Evolutionary conservation across 805 yeast species (phyloP).

Genomic region (Metschnikowia koreensis): DNA sequence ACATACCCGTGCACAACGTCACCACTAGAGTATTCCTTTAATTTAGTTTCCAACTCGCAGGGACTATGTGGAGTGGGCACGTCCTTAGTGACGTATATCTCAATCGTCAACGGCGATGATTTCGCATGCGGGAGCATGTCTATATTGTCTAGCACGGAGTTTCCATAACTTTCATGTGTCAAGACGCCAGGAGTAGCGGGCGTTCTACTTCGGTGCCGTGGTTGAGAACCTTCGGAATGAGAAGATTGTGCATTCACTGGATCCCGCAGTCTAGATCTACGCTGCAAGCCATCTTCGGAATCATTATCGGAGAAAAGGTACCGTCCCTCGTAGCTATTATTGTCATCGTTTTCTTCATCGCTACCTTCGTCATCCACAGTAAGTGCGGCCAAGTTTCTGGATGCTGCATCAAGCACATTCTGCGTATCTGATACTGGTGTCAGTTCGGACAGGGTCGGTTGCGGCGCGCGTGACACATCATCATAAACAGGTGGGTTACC

Average conservation of each 20-base stretch:
- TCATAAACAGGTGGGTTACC: slow-evolving; percentile 39
- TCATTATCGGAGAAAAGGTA: slow-evolving; percentile 19
- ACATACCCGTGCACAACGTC: slow-evolving; percentile 47
- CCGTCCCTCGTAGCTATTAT: slow-evolving; percentile 17
- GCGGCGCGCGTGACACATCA: slow-evolving; percentile 23
- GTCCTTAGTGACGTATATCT: slow-evolving; percentile 52
- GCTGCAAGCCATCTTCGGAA: slow-evolving; percentile 18
- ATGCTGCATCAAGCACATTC: slow-evolving; percentile 10
- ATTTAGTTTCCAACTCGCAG: slow-evolving; percentile 45
- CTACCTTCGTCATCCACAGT: neutral
- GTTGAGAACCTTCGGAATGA: neutral
- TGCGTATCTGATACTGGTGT: slow-evolving; percentile 5
- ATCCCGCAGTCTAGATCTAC: slow-evolving; percentile 6
- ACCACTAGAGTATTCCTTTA: slow-evolving; percentile 41
- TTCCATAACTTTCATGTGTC: slow-evolving; percentile 33
- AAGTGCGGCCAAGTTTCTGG: slow-evolving; percentile 7
- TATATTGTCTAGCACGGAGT: slow-evolving; percentile 50
- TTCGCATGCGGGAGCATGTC: slow-evolving; percentile 46
- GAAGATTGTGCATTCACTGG: neutral
- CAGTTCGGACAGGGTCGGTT: slow-evolving; percentile 5
- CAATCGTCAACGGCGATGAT: slow-evolving; percentile 46
- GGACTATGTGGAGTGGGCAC: slow-evolving; percentile 45
- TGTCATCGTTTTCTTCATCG: slow-evolving; percentile 10
- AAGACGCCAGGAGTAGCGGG: slow-evolving; percentile 3
- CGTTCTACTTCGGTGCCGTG: slow-evolving; percentile 3